These are phyloP conservation scores for Petunia axillaris DNA, from an alignment of 257 asterid genomes.

Conservation along the genomic window DNA sequence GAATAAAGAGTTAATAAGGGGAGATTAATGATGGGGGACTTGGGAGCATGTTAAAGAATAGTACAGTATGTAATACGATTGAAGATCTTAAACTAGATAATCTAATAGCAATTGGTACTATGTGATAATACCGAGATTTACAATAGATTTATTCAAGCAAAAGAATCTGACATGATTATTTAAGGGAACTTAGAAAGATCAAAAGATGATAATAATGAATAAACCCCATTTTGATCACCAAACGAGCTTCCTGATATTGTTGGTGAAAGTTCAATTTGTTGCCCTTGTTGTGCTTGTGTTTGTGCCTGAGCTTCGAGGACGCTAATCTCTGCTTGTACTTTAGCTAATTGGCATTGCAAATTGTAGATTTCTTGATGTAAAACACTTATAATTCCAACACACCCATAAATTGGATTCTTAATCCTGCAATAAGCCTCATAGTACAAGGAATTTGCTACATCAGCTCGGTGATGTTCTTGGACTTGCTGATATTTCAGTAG, in stretches of 20 bases:
- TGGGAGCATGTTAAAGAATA: too few species aligned
- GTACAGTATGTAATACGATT: too few species aligned
- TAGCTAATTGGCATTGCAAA: constrained; percentile 30
- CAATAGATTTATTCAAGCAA: not conserved
- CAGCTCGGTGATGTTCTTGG: constrained; percentile 30
- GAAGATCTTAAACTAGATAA: too few species aligned
- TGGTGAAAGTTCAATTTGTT: not conserved
- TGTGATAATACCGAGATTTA: not conserved
- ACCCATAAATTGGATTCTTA: constrained; percentile 37
- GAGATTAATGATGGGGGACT: too few species aligned
- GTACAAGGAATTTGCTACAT: constrained; percentile 38
- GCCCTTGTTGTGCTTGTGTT: not conserved
- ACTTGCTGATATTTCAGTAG: constrained; percentile 31
- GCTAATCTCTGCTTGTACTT: constrained; percentile 35
- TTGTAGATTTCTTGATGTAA: constrained; percentile 35
- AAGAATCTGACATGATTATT: not conserved
- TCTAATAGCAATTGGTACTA: not conserved
- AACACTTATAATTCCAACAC: constrained; percentile 36
- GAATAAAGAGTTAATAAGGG: too few species aligned
- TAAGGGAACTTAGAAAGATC: not conserved
- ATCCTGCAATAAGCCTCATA: constrained; percentile 44
- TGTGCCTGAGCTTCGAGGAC: constrained; percentile 23
- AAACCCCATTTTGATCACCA: not conserved
- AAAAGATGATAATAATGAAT: not conserved
- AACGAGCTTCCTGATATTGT: not conserved